Percentiles rank a stretch among this genome's conserved stretches.
Conservation (phyloP, 192 early-diverging fungal species). For the Coemansia sp. region DNA sequence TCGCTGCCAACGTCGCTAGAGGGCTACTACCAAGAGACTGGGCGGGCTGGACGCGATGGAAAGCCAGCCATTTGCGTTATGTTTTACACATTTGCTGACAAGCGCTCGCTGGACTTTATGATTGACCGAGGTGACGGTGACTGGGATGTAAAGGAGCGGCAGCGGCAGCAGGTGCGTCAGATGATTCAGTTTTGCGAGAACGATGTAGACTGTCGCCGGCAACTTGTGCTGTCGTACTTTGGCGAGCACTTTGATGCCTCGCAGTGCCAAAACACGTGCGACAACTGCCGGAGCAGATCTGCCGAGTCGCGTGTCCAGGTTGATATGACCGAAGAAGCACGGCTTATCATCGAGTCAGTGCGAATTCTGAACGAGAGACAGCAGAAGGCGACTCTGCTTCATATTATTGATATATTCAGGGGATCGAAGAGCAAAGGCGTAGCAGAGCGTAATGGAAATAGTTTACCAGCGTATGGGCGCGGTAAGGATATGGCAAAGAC, state of each 20-base stretch:
- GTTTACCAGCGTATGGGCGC: conserved; percentile 56
- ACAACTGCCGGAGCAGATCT: conserved; percentile 71
- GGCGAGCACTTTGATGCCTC: conserved; percentile 73
- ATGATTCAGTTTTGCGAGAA: conserved; percentile 87
- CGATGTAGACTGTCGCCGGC: conserved; percentile 79
- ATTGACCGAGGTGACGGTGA: conserved; percentile 84
- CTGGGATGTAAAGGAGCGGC: conserved; percentile 77
- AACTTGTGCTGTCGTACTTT: conserved; percentile 88
- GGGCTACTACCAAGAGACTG: conserved; percentile 97
- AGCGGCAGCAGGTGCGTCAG: conserved; percentile 61
- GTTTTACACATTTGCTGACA: conserved; percentile 79
- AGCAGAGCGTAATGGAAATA: conserved; percentile 53
- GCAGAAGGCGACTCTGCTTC: conserved; percentile 64
- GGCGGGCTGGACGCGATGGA: conserved; percentile 94
- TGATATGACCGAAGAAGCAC: conserved; percentile 60
- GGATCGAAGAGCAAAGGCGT: conserved; percentile 65
- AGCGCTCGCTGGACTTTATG: conserved; percentile 67
- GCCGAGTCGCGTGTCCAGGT: conserved; percentile 22
- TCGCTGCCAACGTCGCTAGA: conserved; percentile 87
- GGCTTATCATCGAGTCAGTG: conserved; percentile 57
- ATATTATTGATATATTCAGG: conserved; percentile 73
- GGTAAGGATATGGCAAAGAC: conserved; percentile 57
- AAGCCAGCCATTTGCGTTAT: conserved; percentile 78
- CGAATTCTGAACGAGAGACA: conserved; percentile 27
- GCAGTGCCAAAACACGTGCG: conserved; percentile 77